Conservation (phyloP, 164 flowering plant species). For the Annona cherimola region DNA sequence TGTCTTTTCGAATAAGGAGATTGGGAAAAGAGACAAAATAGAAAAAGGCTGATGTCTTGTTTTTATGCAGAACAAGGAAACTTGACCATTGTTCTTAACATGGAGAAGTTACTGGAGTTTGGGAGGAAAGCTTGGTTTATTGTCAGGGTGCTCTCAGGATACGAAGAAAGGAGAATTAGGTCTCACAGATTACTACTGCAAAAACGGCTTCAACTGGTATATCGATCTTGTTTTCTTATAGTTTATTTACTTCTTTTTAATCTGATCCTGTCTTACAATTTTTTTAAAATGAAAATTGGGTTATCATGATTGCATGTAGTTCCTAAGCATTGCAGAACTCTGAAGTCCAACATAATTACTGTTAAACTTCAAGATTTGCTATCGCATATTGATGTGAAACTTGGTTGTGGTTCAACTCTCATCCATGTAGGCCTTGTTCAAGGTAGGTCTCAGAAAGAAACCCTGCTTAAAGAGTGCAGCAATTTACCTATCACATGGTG, state of each 20-base stretch:
- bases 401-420: too few relatives aligned
- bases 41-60: not conserved
- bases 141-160: conserved; percentile 81
- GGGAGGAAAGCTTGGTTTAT: conserved; percentile 78
- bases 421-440: too few relatives aligned
- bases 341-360: too few relatives aligned
- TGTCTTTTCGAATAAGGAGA: not conserved
- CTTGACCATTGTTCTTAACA: conserved; percentile 14
- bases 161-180: conserved; percentile 78
- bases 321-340: not conserved
- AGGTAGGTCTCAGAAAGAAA: too few relatives aligned
- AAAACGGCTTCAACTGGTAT: conserved; percentile 41
- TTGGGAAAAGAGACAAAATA: not conserved
- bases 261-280: not conserved
- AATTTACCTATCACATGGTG: too few relatives aligned
- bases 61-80: not conserved
- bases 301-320: not conserved
- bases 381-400: too few relatives aligned
- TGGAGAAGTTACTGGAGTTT: conserved; percentile 69
- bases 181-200: conserved; percentile 60
- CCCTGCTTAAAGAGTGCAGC: too few relatives aligned
- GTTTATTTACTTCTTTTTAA: not conserved
- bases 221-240: not conserved
- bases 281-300: not conserved
- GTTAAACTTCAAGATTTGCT: too few relatives aligned